phyloP scores from a whole-genome alignment of 1,284 basidiomycete genomes.

The Neotropicomus parvogracilis region DNA sequence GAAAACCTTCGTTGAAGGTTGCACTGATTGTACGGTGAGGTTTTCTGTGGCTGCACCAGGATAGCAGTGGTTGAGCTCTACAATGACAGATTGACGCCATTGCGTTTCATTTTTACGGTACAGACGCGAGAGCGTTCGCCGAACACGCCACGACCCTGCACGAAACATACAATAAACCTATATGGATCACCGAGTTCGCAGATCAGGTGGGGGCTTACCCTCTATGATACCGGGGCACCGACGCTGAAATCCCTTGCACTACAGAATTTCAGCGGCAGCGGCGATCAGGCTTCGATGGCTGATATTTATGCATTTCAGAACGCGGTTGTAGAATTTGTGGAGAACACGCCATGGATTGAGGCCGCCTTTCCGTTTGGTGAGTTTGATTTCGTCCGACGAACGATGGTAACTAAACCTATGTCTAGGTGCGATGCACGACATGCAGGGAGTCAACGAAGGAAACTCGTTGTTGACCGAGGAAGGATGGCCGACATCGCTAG shows the following conservation, averaged over 20 bases:
- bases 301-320: conserved; percentile 60
- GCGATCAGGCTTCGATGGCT: conserved; percentile 46
- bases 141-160: conserved; percentile 52
- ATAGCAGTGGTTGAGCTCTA: background rate
- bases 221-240: background rate
- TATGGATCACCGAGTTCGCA: conserved; percentile 72
- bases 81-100: conserved; percentile 46
- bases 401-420: conserved; percentile 4
- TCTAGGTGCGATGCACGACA: conserved; percentile 60
- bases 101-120: conserved; percentile 65
- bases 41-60: background rate
- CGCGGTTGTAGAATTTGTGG: conserved; percentile 53
- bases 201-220: conserved; percentile 44
- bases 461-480: conserved; percentile 52
- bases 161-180: conserved; percentile 44
- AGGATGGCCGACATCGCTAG: conserved; percentile 51
- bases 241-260: background rate
- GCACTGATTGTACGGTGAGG: conserved; percentile 49
- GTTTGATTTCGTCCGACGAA: background rate
- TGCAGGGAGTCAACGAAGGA: conserved; percentile 63
- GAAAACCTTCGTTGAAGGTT: conserved; percentile 51
- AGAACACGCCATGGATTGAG: conserved; percentile 50
- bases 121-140: conserved; percentile 47
- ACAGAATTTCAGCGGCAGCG: conserved; percentile 59
- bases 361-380: conserved; percentile 68